Conservation (phyloP, 345 rosid genomes). For the Odontarrhena argentea region DNA sequence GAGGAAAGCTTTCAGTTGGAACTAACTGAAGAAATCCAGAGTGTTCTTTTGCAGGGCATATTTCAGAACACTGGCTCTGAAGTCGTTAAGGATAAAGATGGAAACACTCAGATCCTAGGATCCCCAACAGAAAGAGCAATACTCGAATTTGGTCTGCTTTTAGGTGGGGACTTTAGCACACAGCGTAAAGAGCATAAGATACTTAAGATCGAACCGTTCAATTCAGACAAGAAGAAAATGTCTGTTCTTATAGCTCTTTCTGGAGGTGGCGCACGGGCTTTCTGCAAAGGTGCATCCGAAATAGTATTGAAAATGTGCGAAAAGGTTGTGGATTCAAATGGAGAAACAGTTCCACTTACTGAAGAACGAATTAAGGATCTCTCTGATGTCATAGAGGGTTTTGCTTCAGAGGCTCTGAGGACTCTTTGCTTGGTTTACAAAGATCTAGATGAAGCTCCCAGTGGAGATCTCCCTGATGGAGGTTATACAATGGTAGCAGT, state of each 20-base stretch:
- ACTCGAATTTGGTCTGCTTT: constrained; percentile 63
- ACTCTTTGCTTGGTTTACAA: constrained; percentile 71
- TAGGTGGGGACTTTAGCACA: constrained; percentile 58
- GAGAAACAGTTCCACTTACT: constrained; percentile 47
- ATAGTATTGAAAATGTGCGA: constrained; percentile 62
- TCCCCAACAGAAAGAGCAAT: constrained; percentile 76
- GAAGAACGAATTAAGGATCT: constrained; percentile 49
- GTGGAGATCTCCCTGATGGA: constrained; percentile 59
- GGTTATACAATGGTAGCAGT: constrained; percentile 64
- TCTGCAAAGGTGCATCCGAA: constrained; percentile 80
- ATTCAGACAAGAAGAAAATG: constrained; percentile 77
- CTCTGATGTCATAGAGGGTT: constrained; percentile 53
- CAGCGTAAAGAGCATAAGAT: constrained; percentile 58
- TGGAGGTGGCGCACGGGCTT: constrained; percentile 48
- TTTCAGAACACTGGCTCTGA: constrained; percentile 78
- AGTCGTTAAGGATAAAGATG: constrained; percentile 63
- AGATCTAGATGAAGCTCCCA: constrained; percentile 52
- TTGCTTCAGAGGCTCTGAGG: constrained; percentile 67
- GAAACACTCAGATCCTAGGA: constrained; percentile 60
- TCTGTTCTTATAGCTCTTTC: constrained; percentile 62
- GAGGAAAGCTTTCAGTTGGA: constrained; percentile 41
- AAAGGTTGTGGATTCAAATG: constrained; percentile 49
- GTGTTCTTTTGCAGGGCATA: constrained; percentile 61
- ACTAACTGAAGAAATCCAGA: constrained; percentile 43
- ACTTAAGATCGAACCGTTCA: constrained; percentile 73